A percentile compares a stretch with the other conserved stretches of the same genome.
Evolutionary conservation across 208 protist genomes (phyloP).

Genomic region (Polymyxa betae): DNA sequence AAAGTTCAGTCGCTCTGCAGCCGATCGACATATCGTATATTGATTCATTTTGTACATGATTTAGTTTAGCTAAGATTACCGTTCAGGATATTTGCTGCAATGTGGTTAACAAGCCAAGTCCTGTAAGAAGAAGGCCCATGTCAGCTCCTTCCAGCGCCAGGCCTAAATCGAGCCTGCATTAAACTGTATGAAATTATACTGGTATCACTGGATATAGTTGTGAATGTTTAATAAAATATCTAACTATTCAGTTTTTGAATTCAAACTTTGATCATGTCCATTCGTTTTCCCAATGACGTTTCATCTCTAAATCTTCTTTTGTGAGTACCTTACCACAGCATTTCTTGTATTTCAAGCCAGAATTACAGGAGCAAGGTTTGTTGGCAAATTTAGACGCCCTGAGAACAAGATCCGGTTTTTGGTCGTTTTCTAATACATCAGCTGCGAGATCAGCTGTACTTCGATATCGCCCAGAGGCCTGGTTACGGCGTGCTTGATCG

Average conservation of each 20-base stretch:
- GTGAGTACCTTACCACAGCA: not conserved
- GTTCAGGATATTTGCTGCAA: slow-evolving; percentile 42
- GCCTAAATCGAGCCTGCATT: too few species aligned
- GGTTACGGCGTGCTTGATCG: not conserved
- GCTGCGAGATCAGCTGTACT: not conserved
- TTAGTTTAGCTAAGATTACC: too few species aligned
- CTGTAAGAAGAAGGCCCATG: not conserved
- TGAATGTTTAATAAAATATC: not conserved
- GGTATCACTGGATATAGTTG: too few species aligned
- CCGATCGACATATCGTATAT: slow-evolving; percentile 45
- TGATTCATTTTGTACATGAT: too few species aligned
- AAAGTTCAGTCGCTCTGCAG: slow-evolving; percentile 27
- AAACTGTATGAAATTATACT: too few species aligned
- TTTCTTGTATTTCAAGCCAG: slow-evolving; percentile 19
- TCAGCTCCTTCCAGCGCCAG: not conserved
- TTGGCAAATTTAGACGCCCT: not conserved
- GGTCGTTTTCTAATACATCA: not conserved
- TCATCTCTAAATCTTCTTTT: not conserved
- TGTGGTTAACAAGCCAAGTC: slow-evolving; percentile 48
- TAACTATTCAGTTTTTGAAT: not conserved
- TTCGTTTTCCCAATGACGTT: slow-evolving; percentile 36
- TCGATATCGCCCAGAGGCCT: not conserved
- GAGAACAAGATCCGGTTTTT: not conserved
- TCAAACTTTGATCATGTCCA: slow-evolving; percentile 13
- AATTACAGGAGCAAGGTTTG: slow-evolving; percentile 19